These are phyloP conservation scores for Huntiella abstrusa DNA, from an alignment of 2,329 filamentous ascomycete genomes.

Conservation along the genomic window DNA sequence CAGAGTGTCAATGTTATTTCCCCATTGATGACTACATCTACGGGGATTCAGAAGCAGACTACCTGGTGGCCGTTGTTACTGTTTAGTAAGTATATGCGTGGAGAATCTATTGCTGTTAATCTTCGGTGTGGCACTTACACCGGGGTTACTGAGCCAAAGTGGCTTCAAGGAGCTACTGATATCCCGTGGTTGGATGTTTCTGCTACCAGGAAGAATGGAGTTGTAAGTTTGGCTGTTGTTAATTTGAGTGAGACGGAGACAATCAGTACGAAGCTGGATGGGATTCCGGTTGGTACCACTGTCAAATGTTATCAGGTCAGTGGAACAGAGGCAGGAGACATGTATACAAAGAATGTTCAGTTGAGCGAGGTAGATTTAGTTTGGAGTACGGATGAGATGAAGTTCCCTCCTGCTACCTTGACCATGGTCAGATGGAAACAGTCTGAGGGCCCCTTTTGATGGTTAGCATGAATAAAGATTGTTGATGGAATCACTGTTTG, in stretches of 20 bases:
- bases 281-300: slow-evolving; percentile 25
- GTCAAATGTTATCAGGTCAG: slow-evolving; percentile 44
- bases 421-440: slow-evolving; percentile 42
- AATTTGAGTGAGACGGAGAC: slow-evolving; percentile 47
- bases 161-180: slow-evolving; percentile 45
- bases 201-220: slow-evolving; percentile 36
- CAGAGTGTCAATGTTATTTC: slow-evolving; percentile 64
- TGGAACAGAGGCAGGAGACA: slow-evolving; percentile 31
- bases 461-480: no score
- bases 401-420: slow-evolving; percentile 48
- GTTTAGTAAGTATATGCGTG: slow-evolving; percentile 48
- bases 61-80: slow-evolving; percentile 59
- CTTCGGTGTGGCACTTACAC: slow-evolving; percentile 44
- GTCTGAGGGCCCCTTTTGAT: not conserved
- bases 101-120: slow-evolving; percentile 47
- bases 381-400: slow-evolving; percentile 30
- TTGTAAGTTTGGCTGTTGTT: slow-evolving; percentile 49
- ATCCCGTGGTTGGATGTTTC: slow-evolving; percentile 55
- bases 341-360: slow-evolving; percentile 39
- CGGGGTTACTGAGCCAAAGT: slow-evolving; percentile 45
- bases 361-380: slow-evolving; percentile 32
- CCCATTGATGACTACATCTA: slow-evolving; percentile 51
- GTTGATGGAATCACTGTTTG: no score
- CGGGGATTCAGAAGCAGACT: slow-evolving; percentile 48
- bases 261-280: slow-evolving; percentile 40